A percentile compares a stretch with the other conserved stretches of the same genome.
phyloP scores from a whole-genome alignment of 257 asterid genomes.

The Nicotiana obtusifolia region DNA sequence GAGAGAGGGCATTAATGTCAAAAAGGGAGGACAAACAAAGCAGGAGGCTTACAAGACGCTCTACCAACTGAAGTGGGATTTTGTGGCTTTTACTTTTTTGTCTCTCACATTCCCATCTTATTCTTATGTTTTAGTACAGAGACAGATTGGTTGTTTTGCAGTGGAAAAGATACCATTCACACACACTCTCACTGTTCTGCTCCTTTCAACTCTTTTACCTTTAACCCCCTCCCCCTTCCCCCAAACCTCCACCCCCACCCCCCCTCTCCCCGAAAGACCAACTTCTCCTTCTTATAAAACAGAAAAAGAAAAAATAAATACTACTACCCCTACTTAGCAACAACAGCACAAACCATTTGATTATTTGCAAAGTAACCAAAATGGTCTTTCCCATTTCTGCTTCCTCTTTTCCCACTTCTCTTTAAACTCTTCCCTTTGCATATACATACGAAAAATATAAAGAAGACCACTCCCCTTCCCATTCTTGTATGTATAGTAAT shows the following conservation, averaged over 20 bases:
- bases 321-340: background rate
- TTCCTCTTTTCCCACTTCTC: constrained; percentile 1
- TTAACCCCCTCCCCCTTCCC: background rate
- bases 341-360: constrained; percentile 13
- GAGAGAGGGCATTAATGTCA: background rate
- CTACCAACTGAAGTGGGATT: constrained; percentile 13
- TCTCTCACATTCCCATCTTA: constrained; percentile 14
- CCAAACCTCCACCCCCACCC: too few relatives aligned
- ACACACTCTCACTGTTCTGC: background rate
- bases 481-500: background rate
- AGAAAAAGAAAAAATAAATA: background rate
- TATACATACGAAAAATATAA: background rate
- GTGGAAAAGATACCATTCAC: background rate
- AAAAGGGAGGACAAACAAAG: background rate
- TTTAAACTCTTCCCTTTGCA: background rate
- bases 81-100: constrained; percentile 10
- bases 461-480: background rate
- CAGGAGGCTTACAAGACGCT: constrained; percentile 1
- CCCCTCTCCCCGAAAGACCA: too few relatives aligned
- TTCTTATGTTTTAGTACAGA: constrained; percentile 6
- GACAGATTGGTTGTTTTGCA: constrained; percentile 14
- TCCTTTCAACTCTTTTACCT: background rate
- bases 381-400: constrained; percentile 9
- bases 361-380: constrained; percentile 12
- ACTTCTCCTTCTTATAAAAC: background rate